Percentiles rank a stretch among this genome's conserved stretches.
phyloP scores from a whole-genome alignment of 2,329 filamentous ascomycete genomes.

The Hymenoscyphus albidus region DNA sequence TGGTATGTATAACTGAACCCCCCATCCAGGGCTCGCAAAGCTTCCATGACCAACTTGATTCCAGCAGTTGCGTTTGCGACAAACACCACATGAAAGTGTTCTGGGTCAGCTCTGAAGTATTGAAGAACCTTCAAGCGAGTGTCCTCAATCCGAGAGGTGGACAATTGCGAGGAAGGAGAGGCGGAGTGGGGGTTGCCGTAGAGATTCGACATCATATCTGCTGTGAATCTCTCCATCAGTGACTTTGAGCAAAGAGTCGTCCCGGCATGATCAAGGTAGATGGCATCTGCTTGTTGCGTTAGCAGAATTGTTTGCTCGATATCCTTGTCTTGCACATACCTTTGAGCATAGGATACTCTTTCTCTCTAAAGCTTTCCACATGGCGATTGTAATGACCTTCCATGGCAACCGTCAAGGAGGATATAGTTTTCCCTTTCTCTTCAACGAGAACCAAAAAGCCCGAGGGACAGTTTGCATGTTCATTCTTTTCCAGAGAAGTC shows the following conservation, averaged over 20 bases:
- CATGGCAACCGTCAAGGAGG: slow-evolving; percentile 23
- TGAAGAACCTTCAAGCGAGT: slow-evolving; percentile 65
- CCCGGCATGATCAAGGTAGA: slow-evolving; percentile 92
- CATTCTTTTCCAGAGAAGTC: slow-evolving; percentile 21
- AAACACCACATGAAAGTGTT: slow-evolving; percentile 83
- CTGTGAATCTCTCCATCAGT: slow-evolving; percentile 65
- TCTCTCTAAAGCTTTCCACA: slow-evolving; percentile 55
- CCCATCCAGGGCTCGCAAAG: slow-evolving; percentile 61
- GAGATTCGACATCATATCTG: slow-evolving; percentile 71
- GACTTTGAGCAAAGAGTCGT: slow-evolving; percentile 80
- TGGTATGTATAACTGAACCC: slow-evolving; percentile 86
- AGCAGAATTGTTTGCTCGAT: not conserved
- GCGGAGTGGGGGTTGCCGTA: slow-evolving; percentile 92
- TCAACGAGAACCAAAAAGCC: slow-evolving; percentile 20
- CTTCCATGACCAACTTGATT: slow-evolving; percentile 81
- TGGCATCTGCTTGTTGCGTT: slow-evolving; percentile 24
- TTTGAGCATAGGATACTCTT: slow-evolving; percentile 67
- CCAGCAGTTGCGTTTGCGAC: slow-evolving; percentile 89
- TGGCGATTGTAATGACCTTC: slow-evolving; percentile 49
- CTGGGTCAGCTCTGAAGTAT: slow-evolving; percentile 78
- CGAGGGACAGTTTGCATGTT: slow-evolving; percentile 10
- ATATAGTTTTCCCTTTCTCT: slow-evolving; percentile 15
- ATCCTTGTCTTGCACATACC: slow-evolving; percentile 40
- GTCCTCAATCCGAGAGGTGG: slow-evolving; percentile 72
- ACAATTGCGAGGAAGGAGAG: slow-evolving; percentile 74